These are phyloP conservation scores for Bipolaris cookei DNA, from an alignment of 2,329 filamentous ascomycete genomes.

Conservation along the genomic window DNA sequence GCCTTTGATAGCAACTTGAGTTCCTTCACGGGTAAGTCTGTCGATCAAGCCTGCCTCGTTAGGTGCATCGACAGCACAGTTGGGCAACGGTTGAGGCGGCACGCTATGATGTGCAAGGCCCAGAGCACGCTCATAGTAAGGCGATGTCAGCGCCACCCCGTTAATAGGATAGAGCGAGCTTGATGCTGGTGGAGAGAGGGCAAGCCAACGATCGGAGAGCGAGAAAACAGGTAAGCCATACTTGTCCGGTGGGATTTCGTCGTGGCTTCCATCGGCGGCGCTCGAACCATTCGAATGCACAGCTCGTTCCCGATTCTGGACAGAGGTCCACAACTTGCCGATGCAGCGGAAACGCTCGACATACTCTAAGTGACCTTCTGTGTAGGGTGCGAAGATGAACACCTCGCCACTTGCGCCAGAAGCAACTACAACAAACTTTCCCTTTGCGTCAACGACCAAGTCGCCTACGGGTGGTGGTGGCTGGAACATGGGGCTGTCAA, in stretches of 20 bases:
- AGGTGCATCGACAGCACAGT: conserved; percentile 73
- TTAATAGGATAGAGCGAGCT: conserved; percentile 74
- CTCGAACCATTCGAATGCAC: conserved; percentile 46
- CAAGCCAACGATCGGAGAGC: conserved; percentile 75
- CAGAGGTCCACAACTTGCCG: conserved; percentile 89
- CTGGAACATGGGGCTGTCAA: conserved; percentile 67
- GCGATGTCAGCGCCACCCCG: conserved; percentile 64
- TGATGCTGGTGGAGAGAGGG: conserved; percentile 75
- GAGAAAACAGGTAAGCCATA: conserved; percentile 70
- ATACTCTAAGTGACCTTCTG: conserved; percentile 36
- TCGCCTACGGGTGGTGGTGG: conserved; percentile 74
- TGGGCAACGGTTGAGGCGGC: conserved; percentile 71
- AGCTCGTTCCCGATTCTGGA: conserved; percentile 63
- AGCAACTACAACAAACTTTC: conserved; percentile 73
- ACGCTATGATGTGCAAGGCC: conserved; percentile 66
- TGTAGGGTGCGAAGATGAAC: conserved; percentile 67
- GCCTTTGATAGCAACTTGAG: conserved; percentile 76
- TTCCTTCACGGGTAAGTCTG: conserved; percentile 78
- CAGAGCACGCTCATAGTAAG: conserved; percentile 61
- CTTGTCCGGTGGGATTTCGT: conserved; percentile 43
- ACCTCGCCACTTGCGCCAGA: conserved; percentile 88
- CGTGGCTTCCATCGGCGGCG: conserved; percentile 44
- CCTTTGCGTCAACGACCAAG: conserved; percentile 74
- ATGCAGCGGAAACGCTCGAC: conserved; percentile 66
- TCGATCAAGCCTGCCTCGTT: conserved; percentile 74